Conservation (phyloP, 805 yeast species). For the Candida peoriensis region DNA sequence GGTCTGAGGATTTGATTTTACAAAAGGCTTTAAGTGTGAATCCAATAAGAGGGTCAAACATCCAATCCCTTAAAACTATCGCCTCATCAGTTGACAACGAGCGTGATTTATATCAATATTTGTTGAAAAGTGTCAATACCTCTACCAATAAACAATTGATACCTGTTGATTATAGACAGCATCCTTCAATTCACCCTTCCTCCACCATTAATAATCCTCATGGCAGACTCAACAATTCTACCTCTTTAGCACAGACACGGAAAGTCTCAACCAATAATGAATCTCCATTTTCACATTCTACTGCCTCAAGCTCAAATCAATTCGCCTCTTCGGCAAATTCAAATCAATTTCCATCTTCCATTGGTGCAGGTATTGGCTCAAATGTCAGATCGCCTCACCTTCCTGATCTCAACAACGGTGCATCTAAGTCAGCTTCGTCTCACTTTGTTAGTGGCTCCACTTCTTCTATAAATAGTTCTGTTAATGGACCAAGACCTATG, state of each 20-base stretch:
- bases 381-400: neutral
- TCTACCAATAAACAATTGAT: slow-evolving; percentile 38
- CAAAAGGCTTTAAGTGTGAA: slow-evolving; percentile 79
- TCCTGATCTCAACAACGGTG: no score
- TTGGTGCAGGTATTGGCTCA: neutral
- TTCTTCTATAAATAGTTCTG: slow-evolving; percentile 4
- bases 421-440: slow-evolving; percentile 11
- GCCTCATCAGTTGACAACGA: slow-evolving; percentile 82
- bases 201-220: slow-evolving; percentile 13
- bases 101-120: slow-evolving; percentile 67
- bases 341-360: slow-evolving; percentile 8
- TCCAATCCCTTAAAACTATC: slow-evolving; percentile 66
- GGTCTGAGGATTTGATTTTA: slow-evolving; percentile 76
- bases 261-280: slow-evolving; percentile 29
- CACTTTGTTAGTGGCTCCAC: slow-evolving; percentile 1
- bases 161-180: slow-evolving; percentile 69
- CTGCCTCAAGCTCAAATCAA: slow-evolving; percentile 10
- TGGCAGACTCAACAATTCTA: slow-evolving; percentile 4
- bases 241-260: slow-evolving; percentile 16
- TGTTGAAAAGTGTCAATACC: slow-evolving; percentile 39
- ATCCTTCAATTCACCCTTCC: slow-evolving; percentile 49
- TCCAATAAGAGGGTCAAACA: slow-evolving; percentile 55
- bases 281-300: slow-evolving; percentile 28
- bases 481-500: slow-evolving; percentile 26
- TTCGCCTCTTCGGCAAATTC: slow-evolving; percentile 5